phyloP scores from a whole-genome alignment of 1,284 basidiomycete species.

The Phenoliferia sp. region DNA sequence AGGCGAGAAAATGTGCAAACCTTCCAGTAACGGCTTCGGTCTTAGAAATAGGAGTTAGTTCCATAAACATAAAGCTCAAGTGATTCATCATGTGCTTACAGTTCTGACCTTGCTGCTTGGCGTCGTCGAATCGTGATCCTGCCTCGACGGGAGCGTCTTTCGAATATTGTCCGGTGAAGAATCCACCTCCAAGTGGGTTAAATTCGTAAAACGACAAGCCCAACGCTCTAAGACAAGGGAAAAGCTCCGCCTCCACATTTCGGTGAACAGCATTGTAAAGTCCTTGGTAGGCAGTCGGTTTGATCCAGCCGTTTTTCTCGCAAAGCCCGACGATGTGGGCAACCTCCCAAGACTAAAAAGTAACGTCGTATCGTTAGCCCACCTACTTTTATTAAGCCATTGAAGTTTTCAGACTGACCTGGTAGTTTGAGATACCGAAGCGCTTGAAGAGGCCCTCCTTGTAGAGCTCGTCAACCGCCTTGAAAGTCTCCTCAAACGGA shows the following conservation, averaged over 20 bases:
- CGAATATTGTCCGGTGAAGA: constrained; percentile 11
- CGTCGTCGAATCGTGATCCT: constrained; percentile 50
- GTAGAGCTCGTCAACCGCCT: constrained; percentile 51
- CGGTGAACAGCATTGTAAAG: constrained; percentile 45
- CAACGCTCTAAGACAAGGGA: constrained; percentile 59
- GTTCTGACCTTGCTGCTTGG: constrained; percentile 42
- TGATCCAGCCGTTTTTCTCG: constrained; percentile 54
- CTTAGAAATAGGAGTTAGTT: not conserved
- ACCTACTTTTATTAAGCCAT: not conserved
- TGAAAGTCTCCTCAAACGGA: constrained; percentile 51
- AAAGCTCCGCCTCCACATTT: constrained; percentile 55
- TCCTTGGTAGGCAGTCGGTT: constrained; percentile 61
- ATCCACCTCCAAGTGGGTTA: not conserved
- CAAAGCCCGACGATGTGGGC: constrained; percentile 60
- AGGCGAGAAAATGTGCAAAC: not conserved
- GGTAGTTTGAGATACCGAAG: constrained; percentile 55
- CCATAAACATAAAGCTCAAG: constrained; percentile 28
- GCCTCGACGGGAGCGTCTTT: constrained; percentile 42
- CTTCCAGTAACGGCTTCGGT: not conserved
- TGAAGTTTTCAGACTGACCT: constrained; percentile 8
- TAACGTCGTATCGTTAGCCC: not conserved
- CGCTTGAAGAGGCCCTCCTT: constrained; percentile 51
- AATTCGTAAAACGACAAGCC: constrained; percentile 58
- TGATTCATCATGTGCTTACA: constrained; percentile 35
- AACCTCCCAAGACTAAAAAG: constrained; percentile 53